phyloP scores from a whole-genome alignment of 345 rosid genomes.

The Rhodamnia argentea region DNA sequence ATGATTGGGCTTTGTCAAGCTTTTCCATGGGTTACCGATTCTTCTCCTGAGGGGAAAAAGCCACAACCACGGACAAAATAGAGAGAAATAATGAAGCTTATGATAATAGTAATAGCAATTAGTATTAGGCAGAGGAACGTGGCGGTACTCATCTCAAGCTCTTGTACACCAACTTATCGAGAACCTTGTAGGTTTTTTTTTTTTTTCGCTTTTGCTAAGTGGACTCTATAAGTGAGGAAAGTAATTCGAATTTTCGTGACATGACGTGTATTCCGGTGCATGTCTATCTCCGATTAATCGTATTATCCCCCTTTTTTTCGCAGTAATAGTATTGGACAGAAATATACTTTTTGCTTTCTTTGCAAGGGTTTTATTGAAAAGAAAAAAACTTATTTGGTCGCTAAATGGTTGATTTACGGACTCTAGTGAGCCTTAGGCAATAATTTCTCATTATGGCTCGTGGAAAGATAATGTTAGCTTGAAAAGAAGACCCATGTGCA shows the following conservation, averaged over 20 bases:
- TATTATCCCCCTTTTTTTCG: neutral
- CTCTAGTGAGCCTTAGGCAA: neutral
- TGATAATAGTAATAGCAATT: neutral
- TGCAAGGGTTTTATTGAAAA: neutral
- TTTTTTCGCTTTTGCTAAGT: neutral
- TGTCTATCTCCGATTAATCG: neutral
- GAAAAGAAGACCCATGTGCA: neutral
- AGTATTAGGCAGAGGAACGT: neutral
- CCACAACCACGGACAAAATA: constrained; percentile 8
- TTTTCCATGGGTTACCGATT: constrained; percentile 28
- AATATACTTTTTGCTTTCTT: neutral
- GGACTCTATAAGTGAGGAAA: neutral
- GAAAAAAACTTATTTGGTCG: neutral
- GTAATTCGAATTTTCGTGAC: neutral
- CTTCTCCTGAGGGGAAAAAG: neutral
- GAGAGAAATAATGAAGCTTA: constrained; percentile 12
- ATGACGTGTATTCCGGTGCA: neutral
- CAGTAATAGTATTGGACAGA: neutral
- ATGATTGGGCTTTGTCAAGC: constrained; percentile 28
- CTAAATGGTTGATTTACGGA: neutral
- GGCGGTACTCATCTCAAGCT: neutral
- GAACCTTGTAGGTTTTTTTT: neutral
- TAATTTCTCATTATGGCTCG: neutral
- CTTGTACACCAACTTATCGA: neutral
- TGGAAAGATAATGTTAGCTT: neutral